Evolutionary conservation across 2,329 filamentous ascomycete genomes (phyloP), one percentile per base, ranked within the genome.

Genomic region (Epichloe sylvatica): DNA sequence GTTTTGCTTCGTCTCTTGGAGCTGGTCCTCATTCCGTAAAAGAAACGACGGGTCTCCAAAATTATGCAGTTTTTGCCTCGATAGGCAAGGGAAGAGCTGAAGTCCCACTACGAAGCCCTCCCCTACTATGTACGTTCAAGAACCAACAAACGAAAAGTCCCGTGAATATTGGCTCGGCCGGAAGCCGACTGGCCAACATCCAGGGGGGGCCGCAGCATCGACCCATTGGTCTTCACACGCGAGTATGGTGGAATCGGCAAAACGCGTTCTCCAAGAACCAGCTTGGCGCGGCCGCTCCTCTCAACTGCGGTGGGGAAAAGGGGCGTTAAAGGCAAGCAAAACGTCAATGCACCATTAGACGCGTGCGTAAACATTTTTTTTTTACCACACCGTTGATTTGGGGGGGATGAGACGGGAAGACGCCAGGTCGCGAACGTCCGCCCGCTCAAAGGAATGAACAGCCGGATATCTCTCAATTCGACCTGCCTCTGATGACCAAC

Each of bases 181-280:
- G 36, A 52, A 53, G 52, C 21, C n/a, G 35, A 36, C 34, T 19
- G 54, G 52, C 45, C 51, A 51, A 53, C 51, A 47, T 57, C 51
- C 55, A 63, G 63, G 58, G 70, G 69, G 67, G 71, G 70, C 59
- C 71, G 72, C 66, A 75, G 72, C 70, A 76, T 75, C 72, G 72
- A 72, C 73, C 72, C 70, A 68, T 64, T 65, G 64, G 67, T 66
- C 57, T 56, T 58, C 59, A 59, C 61, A 53, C 55, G 56, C 53
- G 25, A 45, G 48, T 51, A 52, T 52, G 49, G 19, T 37, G 44
- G 23, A 46, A 39, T 36, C 46, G 44, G 42, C 47, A 36, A 33
- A 23, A 60, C 53, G 56, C 56, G 50, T 54, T 51, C 49, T 52
- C 59, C 67, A 67, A 70, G 67, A 48, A 64, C 72, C 72, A 65